Evolutionary conservation across 805 yeast species (phyloP).

Genomic region (Vanderwaltozyma tropicalis): DNA sequence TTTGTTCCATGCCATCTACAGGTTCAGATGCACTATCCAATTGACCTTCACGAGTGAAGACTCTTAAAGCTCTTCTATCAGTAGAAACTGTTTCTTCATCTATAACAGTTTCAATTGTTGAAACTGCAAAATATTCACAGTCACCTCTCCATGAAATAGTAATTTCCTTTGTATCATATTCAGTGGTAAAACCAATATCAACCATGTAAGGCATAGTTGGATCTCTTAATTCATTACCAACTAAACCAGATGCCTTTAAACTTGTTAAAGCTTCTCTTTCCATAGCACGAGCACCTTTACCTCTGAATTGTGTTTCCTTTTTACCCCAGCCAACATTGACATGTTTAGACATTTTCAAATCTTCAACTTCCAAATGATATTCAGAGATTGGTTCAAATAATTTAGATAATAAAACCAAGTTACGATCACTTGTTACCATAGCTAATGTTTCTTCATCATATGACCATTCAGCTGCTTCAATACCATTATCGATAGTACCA

Average conservation of each 20-base stretch:
- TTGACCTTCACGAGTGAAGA: conserved; percentile 68
- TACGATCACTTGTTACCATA: conserved; percentile 51
- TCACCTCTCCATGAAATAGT: conserved; percentile 92
- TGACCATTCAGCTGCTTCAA: conserved; percentile 73
- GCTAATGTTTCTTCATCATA: conserved; percentile 82
- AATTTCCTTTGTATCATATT: conserved; percentile 39
- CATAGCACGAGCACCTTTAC: conserved; percentile 75
- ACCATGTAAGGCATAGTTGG: conserved; percentile 75
- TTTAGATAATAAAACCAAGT: conserved; percentile 58
- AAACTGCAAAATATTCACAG: conserved; percentile 69
- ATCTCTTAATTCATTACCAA: conserved; percentile 62
- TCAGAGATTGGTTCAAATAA: conserved; percentile 74
- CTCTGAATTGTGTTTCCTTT: conserved; percentile 91
- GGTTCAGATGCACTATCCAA: conserved; percentile 83
- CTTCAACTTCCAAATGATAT: conserved; percentile 44
- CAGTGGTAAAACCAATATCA: conserved; percentile 56
- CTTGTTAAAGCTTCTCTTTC: conserved; percentile 51
- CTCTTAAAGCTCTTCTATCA: conserved; percentile 68
- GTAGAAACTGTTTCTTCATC: conserved; percentile 29
- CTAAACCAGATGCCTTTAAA: conserved; percentile 47
- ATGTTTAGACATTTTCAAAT: conserved; percentile 61
- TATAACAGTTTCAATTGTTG: conserved; percentile 44
- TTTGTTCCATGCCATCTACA: conserved; percentile 67
- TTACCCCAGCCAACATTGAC: conserved; percentile 99
- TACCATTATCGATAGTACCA: conserved; percentile 73